These are phyloP conservation scores for Moesziomyces aphidis DNA, from an alignment of 1,284 basidiomycete species.

Conservation along the genomic window DNA sequence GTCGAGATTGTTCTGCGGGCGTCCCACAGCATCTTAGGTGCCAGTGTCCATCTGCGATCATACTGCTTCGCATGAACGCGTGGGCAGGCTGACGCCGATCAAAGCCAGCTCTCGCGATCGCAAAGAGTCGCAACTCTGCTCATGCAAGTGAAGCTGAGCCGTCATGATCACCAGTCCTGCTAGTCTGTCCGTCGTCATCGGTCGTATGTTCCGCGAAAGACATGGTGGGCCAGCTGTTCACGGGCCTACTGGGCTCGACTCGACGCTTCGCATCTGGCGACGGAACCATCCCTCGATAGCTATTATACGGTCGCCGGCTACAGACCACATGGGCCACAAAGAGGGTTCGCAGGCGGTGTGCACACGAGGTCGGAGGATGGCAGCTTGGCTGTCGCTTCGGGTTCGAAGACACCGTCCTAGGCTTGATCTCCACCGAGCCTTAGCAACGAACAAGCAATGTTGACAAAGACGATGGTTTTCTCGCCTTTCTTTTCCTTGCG, in stretches of 20 bases:
- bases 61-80: neutral
- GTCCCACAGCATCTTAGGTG: neutral
- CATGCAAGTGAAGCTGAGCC: too few relatives aligned
- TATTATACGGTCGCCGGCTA: neutral
- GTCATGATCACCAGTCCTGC: too few relatives aligned
- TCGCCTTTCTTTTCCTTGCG: constrained; percentile 15
- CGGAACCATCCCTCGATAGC: neutral
- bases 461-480: constrained; percentile 26
- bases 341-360: constrained; percentile 9
- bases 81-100: neutral
- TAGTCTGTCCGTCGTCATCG: too few relatives aligned
- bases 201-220: too few relatives aligned
- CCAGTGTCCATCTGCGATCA: neutral
- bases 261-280: neutral
- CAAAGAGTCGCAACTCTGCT: too few relatives aligned
- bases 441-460: constrained; percentile 4
- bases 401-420: neutral
- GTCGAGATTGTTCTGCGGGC: neutral
- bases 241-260: neutral
- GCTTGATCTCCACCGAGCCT: neutral
- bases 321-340: constrained; percentile 1
- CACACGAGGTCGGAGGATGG: neutral
- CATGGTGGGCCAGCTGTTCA: neutral
- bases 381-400: neutral
- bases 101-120: neutral